Conservation (phyloP, 139 green algal species). For the Asterochloris sp. region DNA sequence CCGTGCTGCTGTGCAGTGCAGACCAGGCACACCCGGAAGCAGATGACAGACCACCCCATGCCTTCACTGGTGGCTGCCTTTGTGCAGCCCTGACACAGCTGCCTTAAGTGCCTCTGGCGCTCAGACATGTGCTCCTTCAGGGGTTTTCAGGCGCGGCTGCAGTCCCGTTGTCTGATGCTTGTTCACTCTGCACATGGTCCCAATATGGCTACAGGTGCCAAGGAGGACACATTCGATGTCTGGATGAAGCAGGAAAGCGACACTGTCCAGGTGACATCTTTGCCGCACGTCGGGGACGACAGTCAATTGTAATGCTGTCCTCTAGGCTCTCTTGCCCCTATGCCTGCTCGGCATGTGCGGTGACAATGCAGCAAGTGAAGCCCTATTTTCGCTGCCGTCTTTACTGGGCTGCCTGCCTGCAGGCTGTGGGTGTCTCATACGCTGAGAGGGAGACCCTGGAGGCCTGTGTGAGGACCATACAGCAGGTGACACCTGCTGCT, state of each 20-base stretch:
- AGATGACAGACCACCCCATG: too few species aligned
- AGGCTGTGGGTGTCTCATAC: conserved; percentile 55
- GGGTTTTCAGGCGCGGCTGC: too few species aligned
- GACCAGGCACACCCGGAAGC: too few species aligned
- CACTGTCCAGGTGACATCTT: conserved; percentile 53
- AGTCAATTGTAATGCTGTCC: not conserved
- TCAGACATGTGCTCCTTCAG: too few species aligned
- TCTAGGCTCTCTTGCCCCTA: not conserved
- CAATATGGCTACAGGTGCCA: not conserved
- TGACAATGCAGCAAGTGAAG: not conserved
- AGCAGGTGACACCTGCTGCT: conserved; percentile 5
- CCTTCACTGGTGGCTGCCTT: too few species aligned
- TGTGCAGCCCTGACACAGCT: too few species aligned
- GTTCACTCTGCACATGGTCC: too few species aligned
- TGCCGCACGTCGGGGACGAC: too few species aligned
- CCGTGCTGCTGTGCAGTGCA: not conserved
- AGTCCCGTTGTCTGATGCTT: too few species aligned
- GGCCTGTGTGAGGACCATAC: conserved; percentile 30
- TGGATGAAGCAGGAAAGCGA: conserved; percentile 84
- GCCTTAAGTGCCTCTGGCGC: too few species aligned
- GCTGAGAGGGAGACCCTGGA: conserved; percentile 82
- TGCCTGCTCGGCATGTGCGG: not conserved
- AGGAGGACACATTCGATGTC: conserved; percentile 64
- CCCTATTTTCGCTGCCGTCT: too few species aligned
- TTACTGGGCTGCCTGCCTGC: not conserved